Evolutionary conservation across 2,329 filamentous ascomycete species (phyloP), one percentile per base, ranked within the genome.

Genomic region (Cladorrhinum sp.): DNA sequence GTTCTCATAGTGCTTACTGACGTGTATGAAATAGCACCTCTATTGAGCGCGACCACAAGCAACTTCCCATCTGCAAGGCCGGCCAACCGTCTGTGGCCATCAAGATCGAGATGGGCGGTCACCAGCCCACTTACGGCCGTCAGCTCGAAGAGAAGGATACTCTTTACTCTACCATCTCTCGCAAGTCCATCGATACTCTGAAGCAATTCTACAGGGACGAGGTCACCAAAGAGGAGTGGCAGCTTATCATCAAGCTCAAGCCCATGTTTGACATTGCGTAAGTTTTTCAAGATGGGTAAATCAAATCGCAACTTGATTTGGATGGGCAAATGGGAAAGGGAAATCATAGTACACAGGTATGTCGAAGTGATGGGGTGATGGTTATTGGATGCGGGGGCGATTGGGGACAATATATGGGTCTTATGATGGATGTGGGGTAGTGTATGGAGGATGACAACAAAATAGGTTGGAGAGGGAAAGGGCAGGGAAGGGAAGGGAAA

Each of bases 41-140:
- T 1, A 99, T 99, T 72, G 93, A 99, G 77, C 89, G 96, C 73
- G 96, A 99, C 68, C 95, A 99, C 84, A 99, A 99, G 80, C 87
- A 95, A 65, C 88, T 99, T 67, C 85, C 83, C 9, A 83, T 96
- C 60, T 96, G 92, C 81, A 99, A 99, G 78, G 93, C 92, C 79
- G 93, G 93, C 56, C 91, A 96, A 72, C 95, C 96, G n/a, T 96
- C 92, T 1, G 96, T 99, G 9, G 95, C 95, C 20, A 83, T 99
- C 80, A 99, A 99, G 83, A 96, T 99, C 70, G 96, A 99, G 79
- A 88, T 88, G 85, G 93, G 92, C 57, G 79, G 88, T 61, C 91
- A 93, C 74, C 95, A 99, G 79, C 96, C 95, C 16, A 85, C 89
- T 61, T 99, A 99, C 73, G 95, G 95, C 61, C 90, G 95, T 63